These are phyloP conservation scores for Pseudopithomyces chartarum DNA, from an alignment of 2,329 filamentous ascomycete species.

Conservation along the genomic window DNA sequence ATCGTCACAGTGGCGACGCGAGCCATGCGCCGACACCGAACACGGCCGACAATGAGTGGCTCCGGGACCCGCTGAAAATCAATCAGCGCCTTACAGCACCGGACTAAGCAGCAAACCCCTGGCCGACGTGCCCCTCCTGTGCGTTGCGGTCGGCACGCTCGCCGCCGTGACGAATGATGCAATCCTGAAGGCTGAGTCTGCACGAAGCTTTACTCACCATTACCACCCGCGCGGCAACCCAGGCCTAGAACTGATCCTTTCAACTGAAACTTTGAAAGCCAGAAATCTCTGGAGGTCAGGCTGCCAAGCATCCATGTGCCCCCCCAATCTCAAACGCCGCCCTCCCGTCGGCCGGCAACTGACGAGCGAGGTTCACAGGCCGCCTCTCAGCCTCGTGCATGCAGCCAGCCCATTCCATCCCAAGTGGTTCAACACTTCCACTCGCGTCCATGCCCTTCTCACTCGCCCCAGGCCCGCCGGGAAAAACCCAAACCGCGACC, in stretches of 20 bases:
- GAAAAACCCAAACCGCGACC: not conserved
- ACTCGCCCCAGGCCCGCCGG: not conserved
- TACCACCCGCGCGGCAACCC: not conserved
- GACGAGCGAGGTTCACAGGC: not conserved
- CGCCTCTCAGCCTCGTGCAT: constrained; percentile 7
- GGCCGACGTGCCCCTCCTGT: not conserved
- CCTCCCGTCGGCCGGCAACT: not conserved
- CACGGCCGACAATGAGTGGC: constrained; percentile 24
- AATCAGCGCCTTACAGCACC: constrained; percentile 28
- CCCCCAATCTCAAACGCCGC: constrained; percentile 3
- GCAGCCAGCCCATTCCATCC: not conserved
- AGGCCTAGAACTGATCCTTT: not conserved
- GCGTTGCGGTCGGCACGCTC: not conserved
- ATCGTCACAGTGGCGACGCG: constrained; percentile 11
- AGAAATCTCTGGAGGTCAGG: constrained; percentile 2
- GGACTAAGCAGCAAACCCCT: constrained; percentile 1
- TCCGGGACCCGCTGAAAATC: constrained; percentile 29
- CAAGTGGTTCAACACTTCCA: constrained; percentile 2
- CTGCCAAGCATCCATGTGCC: constrained; percentile 2
- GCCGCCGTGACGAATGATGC: not conserved
- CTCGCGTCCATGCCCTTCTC: not conserved
- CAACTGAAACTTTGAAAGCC: not conserved
- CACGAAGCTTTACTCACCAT: not conserved
- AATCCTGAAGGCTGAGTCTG: not conserved
- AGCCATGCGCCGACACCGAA: constrained; percentile 15